A percentile compares a stretch with the other conserved stretches of the same genome.
Evolutionary conservation across 495 filamentous ascomycete species (phyloP).

Genomic region (Paragyromitra xinjiangensis): DNA sequence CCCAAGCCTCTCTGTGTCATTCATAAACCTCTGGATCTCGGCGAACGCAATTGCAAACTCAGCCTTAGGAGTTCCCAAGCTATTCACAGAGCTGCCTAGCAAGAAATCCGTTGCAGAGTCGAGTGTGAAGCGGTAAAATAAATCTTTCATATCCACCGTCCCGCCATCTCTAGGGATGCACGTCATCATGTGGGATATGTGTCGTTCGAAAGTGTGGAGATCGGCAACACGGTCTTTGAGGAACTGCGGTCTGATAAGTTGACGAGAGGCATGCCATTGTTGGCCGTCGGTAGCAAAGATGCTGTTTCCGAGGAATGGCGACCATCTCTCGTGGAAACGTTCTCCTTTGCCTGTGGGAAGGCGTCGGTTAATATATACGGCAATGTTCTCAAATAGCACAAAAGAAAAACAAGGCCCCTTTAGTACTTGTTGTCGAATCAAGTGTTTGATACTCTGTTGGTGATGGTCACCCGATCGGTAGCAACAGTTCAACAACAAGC

Average conservation of each 20-base stretch:
- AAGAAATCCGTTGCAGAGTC: conserved; percentile 87
- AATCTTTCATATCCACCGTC: conserved; percentile 70
- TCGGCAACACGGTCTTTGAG: conserved; percentile 80
- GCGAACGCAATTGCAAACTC: conserved; percentile 77
- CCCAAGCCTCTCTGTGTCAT: conserved; percentile 67
- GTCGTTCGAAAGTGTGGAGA: conserved; percentile 79
- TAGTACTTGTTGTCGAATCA: not conserved
- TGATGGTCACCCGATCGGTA: not conserved
- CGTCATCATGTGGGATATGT: conserved; percentile 71
- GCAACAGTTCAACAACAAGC: not conserved
- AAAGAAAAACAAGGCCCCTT: not conserved
- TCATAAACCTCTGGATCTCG: conserved; percentile 75
- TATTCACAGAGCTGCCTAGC: conserved; percentile 78
- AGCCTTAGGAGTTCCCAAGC: conserved; percentile 66
- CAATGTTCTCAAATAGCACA: not conserved
- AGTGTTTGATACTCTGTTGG: not conserved
- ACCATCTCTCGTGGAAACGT: conserved; percentile 74
- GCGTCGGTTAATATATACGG: conserved; percentile 50
- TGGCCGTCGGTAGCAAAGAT: conserved; percentile 83
- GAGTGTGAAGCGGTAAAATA: conserved; percentile 83
- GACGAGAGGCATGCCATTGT: conserved; percentile 75
- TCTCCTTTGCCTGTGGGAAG: conserved; percentile 76
- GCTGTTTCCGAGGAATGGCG: conserved; percentile 76
- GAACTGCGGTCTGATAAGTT: conserved; percentile 82
- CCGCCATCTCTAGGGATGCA: conserved; percentile 68